These are phyloP conservation scores for Carallia brachiata DNA, from an alignment of 345 rosid genomes.

Conservation along the genomic window DNA sequence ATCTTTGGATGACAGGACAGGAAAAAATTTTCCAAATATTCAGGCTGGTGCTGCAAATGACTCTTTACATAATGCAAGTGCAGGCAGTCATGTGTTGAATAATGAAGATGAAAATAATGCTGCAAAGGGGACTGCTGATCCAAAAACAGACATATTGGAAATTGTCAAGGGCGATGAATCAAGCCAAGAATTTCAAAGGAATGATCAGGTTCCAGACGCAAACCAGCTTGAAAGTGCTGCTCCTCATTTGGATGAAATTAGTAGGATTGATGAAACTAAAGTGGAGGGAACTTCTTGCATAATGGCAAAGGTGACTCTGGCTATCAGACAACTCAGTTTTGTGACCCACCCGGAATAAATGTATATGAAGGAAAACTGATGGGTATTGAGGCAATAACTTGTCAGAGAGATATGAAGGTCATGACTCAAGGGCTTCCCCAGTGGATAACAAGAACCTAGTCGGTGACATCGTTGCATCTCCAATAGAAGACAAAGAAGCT, in stretches of 20 bases:
- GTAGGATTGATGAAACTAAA: constrained; percentile 6
- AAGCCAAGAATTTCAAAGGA: constrained; percentile 22
- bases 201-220: constrained; percentile 26
- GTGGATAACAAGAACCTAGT: constrained; percentile 17
- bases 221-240: constrained; percentile 19
- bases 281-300: constrained; percentile 31
- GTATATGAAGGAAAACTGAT: constrained; percentile 11
- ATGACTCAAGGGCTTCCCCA: constrained; percentile 18
- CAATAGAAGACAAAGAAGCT: constrained; percentile 24
- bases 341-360: constrained; percentile 23
- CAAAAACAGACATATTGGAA: too few species aligned
- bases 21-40: constrained; percentile 37
- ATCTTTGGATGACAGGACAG: constrained; percentile 33
- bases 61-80: constrained; percentile 22
- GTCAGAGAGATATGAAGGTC: constrained; percentile 24
- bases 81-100: constrained; percentile 28
- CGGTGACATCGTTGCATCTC: constrained; percentile 28
- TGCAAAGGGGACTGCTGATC: constrained; percentile 17
- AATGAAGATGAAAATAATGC: constrained; percentile 26
- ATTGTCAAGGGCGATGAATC: neutral
- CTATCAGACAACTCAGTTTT: constrained; percentile 21
- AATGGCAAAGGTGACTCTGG: constrained; percentile 28
- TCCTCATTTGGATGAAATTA: constrained; percentile 18
- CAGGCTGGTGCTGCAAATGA: constrained; percentile 30
- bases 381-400: constrained; percentile 16